These are phyloP conservation scores for Candida caryicola DNA, from an alignment of 805 yeast genomes.

Conservation along the genomic window DNA sequence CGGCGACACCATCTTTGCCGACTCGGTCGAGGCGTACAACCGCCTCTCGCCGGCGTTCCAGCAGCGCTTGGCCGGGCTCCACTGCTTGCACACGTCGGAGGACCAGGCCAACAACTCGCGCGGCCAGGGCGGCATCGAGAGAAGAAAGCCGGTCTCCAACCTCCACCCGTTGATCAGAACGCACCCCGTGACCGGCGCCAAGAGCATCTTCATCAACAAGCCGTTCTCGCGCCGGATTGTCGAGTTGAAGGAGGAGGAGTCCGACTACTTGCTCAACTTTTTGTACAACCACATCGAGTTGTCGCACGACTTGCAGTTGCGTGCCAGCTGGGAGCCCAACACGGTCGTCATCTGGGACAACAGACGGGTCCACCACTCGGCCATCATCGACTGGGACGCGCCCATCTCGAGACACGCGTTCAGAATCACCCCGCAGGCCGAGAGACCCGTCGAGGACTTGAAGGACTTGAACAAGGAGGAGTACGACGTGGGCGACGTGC, in stretches of 20 bases:
- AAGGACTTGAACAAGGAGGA: conserved; percentile 38
- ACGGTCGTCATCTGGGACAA: conserved; percentile 80
- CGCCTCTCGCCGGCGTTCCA: conserved; percentile 66
- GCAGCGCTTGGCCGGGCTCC: conserved; percentile 55
- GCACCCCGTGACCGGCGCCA: conserved; percentile 69
- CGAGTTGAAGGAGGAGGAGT: conserved; percentile 72
- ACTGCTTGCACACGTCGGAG: conserved; percentile 66
- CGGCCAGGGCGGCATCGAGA: conserved; percentile 56
- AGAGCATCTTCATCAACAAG: conserved; percentile 55
- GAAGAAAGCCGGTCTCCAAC: conserved; percentile 61
- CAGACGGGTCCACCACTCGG: conserved; percentile 67
- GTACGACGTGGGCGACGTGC: conserved; percentile 29
- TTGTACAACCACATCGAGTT: conserved; percentile 52
- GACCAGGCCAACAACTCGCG: conserved; percentile 64
- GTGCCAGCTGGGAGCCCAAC: conserved; percentile 69
- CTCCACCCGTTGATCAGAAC: conserved; percentile 70
- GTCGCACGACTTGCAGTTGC: conserved; percentile 59
- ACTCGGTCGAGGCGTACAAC: conserved; percentile 65
- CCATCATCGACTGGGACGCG: conserved; percentile 68
- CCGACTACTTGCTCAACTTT: conserved; percentile 56
- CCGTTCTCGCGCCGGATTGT: conserved; percentile 64
- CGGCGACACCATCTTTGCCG: conserved; percentile 81
- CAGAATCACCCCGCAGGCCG: conserved; percentile 71
- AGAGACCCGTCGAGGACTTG: conserved; percentile 56
- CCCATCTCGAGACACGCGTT: conserved; percentile 69